Evolutionary conservation across 2,329 filamentous ascomycete genomes (phyloP).

Genomic region (Penicillium sp.): DNA sequence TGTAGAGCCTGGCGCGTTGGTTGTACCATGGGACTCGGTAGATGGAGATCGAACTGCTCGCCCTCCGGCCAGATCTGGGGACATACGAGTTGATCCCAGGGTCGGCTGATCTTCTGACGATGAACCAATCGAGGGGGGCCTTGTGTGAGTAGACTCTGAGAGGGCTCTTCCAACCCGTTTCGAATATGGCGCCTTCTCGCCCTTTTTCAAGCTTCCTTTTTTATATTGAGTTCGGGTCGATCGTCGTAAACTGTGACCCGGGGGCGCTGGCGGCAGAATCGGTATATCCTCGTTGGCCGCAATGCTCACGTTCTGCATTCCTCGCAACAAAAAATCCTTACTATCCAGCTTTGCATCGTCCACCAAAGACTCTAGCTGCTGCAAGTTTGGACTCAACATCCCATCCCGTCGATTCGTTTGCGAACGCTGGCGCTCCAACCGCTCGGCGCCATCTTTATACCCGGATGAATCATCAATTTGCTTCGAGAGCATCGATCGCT

Average conservation of each 20-base stretch:
- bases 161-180: conserved; percentile 67
- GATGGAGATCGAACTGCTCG: conserved; percentile 53
- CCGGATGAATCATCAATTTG: conserved; percentile 79
- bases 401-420: conserved; percentile 52
- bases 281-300: conserved; percentile 72
- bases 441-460: conserved; percentile 83
- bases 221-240: conserved; percentile 92
- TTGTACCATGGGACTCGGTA: conserved; percentile 29
- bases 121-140: conserved; percentile 39
- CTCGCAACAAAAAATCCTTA: conserved; percentile 60
- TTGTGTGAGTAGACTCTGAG: conserved; percentile 63
- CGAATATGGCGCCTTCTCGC: conserved; percentile 74
- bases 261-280: conserved; percentile 75
- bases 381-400: conserved; percentile 65
- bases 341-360: conserved; percentile 73
- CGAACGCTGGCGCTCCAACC: conserved; percentile 74
- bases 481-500: conserved; percentile 93
- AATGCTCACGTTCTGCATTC: conserved; percentile 49
- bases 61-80: conserved; percentile 41
- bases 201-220: conserved; percentile 80
- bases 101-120: conserved; percentile 41
- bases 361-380: conserved; percentile 77
- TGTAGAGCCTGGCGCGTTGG: conserved; percentile 25
- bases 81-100: conserved; percentile 39
- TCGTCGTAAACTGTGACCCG: conserved; percentile 78